phyloP scores from a whole-genome alignment of 164 flowering plant species.

The Sedum album region DNA sequence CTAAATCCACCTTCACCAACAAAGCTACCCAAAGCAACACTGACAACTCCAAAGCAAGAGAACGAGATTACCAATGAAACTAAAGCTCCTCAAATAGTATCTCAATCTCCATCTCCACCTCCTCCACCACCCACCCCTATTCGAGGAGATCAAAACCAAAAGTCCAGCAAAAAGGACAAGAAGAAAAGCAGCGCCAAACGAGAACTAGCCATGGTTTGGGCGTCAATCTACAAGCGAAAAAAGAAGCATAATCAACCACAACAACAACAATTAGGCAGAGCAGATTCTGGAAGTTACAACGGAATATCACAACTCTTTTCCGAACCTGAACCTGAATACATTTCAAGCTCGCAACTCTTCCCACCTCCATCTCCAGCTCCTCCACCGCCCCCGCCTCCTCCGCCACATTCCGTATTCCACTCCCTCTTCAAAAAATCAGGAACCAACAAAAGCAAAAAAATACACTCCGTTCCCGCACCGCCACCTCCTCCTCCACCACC shows the following conservation, averaged over 20 bases:
- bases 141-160: conserved; percentile 16
- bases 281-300: conserved; percentile 15
- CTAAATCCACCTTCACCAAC: conserved; percentile 27
- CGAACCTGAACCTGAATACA: neutral
- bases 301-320: conserved; percentile 19
- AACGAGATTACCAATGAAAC: conserved; percentile 9
- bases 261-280: neutral
- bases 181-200: conserved; percentile 46
- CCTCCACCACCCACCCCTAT: conserved; percentile 21
- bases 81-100: conserved; percentile 17
- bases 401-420: conserved; percentile 20
- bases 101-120: conserved; percentile 21
- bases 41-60: conserved; percentile 16
- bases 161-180: conserved; percentile 20
- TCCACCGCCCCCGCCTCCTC: conserved; percentile 33
- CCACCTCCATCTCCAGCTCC: conserved; percentile 40
- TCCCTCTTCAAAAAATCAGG: conserved; percentile 15
- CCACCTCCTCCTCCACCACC: conserved; percentile 30
- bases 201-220: conserved; percentile 53
- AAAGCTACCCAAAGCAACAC: conserved; percentile 16
- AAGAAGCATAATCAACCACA: conserved; percentile 43
- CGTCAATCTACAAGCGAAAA: conserved; percentile 43
- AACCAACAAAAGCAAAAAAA: conserved; percentile 19
- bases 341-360: conserved; percentile 10
- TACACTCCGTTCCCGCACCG: conserved; percentile 15